Evolutionary conservation across 148 eudicot genomes (phyloP).

Genomic region (Silene uniflora): DNA sequence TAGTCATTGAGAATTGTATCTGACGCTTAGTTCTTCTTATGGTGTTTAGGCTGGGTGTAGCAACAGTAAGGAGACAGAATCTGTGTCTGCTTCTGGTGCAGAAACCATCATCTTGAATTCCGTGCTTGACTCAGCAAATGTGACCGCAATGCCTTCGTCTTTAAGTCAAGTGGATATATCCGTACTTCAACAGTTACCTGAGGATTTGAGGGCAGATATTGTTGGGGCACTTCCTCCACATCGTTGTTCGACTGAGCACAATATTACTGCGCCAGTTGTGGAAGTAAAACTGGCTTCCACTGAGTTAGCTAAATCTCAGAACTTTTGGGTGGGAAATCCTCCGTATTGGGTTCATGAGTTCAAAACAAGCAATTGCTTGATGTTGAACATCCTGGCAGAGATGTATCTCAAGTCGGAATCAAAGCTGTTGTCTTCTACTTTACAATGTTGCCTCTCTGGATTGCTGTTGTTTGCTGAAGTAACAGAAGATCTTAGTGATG

Average conservation of each 20-base stretch:
- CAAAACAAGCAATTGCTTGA: constrained; percentile 39
- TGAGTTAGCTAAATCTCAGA: constrained; percentile 31
- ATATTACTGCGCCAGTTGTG: constrained; percentile 18
- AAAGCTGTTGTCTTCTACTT: constrained; percentile 50
- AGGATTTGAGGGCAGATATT: constrained; percentile 73
- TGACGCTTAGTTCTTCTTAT: constrained; percentile 15
- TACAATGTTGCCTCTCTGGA: constrained; percentile 57
- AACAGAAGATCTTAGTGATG: constrained; percentile 38
- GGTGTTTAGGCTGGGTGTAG: constrained; percentile 25
- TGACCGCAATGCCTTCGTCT: constrained; percentile 72
- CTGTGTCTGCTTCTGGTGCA: constrained; percentile 28
- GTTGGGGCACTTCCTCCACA: constrained; percentile 66
- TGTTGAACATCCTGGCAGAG: constrained; percentile 49
- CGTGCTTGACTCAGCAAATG: constrained; percentile 23
- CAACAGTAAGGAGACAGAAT: constrained; percentile 26
- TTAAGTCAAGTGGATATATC: constrained; percentile 81
- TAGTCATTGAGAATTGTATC: neutral
- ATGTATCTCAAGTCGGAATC: constrained; percentile 48
- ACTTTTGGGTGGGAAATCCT: constrained; percentile 75
- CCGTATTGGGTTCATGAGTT: constrained; percentile 77
- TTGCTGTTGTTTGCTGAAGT: constrained; percentile 25
- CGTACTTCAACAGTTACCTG: constrained; percentile 72
- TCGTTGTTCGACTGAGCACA: constrained; percentile 33
- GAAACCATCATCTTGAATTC: constrained; percentile 20
- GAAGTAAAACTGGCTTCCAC: neutral